Base-by-base conservation (phyloP, 192 early-diverging fungal species). In the Entomortierella lignicola region DNA sequence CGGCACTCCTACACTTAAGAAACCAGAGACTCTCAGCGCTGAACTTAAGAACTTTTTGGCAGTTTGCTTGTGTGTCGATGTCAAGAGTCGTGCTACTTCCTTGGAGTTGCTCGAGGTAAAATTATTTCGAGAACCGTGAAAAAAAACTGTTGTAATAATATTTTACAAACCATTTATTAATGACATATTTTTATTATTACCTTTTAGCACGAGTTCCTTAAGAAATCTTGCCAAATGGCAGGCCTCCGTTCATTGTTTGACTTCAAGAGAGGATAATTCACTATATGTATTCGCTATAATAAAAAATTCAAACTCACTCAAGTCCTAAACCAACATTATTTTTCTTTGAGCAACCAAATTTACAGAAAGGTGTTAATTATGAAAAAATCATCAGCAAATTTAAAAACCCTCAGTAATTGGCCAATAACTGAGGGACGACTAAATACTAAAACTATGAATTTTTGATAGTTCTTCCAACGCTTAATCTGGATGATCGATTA, bases 1-100 rank as follows among this genome's bases (percentile, higher is more conserved):
- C 70, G 97, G 97, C 53, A 98, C 96, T 8, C 97, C 97, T 13
- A 92, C 92, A 52, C 85, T 97, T n/a, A 95, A 96, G 84, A 86
- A 92, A 61, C 96, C 97, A 12, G 94, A 95, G 66, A 88, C 83
- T 39, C 84, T 97, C 50, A 92, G 90, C 52, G 81, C 91, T 4
- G 90, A 90, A 56, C 94, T 97, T 81, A 91, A 91, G 84, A 90
- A 90, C 63, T 98, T 98, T 86, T 86, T 98, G 82, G 91, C 94
- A 1, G 90, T 91, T 34, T 91, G 93, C 57, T 83, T 98, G 62
- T 93, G 93, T 81, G 95, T 97, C 41, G 96, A 97, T 74, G 93
- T 93, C 39, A 87, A 91, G 81, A 93, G 89, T 68, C 87, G 96
- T 51, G 92, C 94, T 20, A 91, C 85, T 5, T 89, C 92, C 66